Evolutionary conservation across 495 filamentous ascomycete genomes (phyloP), one percentile per base, ranked within the genome.

Genomic region (Xylaria palmicola): DNA sequence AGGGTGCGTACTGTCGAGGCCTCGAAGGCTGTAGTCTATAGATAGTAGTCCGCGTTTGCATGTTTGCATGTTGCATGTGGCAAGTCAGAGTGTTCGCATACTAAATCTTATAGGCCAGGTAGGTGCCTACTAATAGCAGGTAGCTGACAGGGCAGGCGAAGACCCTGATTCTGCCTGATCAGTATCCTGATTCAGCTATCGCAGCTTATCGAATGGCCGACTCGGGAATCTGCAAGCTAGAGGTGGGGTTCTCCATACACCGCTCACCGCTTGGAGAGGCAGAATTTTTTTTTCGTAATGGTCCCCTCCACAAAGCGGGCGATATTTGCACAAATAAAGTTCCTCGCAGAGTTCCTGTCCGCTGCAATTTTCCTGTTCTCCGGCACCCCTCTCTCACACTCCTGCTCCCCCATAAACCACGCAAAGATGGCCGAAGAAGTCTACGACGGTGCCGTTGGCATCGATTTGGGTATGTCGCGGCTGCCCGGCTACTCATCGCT

Each of bases 371-470:
- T 54, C 52, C 58, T 57, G 53, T 30, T 41, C 57, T 59, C 60
- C 51, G 62, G 54, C 52, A 61, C 57, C 60, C 60, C 34, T n/a
- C 47, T 54, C 54, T 63, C 56, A 60, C 56, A 62, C 47, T 56
- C 45, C 54, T 60, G 44, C 50, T 36, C 34, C 62, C 65, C 73
- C 64, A 54, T 52, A 69, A 40, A 52, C 7, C 57, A 64, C 39
- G 17, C 39, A 60, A 81, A 64, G 75, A 95, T 97, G 92, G 87
- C 91, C 74, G 90, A 96, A 79, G 92, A 96, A 87, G 89, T 93
- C 67, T 98, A 97, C 81, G 94, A 97, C 71, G 94, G 94, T 83
- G 94, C 94, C 84, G 92, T 98, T 82, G 94, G 94, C 85, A 98
- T 98, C 79, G 94, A 98, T 88, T 86, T 98, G 77, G 94, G 94